Evolutionary conservation across 23 red algal genomes (phyloP), one percentile per base, ranked within the genome.

Genomic region (Cyanidioschyzon merolae): DNA sequence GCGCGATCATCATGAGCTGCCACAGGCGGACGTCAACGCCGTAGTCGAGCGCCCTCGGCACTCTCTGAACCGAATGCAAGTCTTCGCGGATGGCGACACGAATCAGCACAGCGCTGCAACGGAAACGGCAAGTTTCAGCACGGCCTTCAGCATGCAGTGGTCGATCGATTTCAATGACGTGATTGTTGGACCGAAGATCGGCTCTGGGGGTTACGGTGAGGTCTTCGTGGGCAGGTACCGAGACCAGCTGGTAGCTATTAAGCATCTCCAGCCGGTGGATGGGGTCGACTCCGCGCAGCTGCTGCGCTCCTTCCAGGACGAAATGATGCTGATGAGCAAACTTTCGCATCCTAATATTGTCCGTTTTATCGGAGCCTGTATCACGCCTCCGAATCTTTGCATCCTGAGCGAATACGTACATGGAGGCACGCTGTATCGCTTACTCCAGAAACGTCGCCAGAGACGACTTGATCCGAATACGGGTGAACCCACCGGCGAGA

Each of bases 301-400:
- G 40, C 82, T 91, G 68, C 81, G 79, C 36, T 88, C 90, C 31
- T 98, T 98, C 45, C 90, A 86, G 83, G 94, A 89, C 17, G 94
- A 98, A 57, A 98, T 98, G 94, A 89, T 90, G 58, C 86, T 98
- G 2, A 98, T 98, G 94, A 87, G 83, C 41, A 84, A 77, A 58
- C 76, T 98, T 1, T 78, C 78, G 35, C 88, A 98, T 68, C 86
- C 94, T 17, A 98, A 98, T 77, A 86, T 98, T 40, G 94, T 98
- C 0, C 76, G 79, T 50, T 98, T 98, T 68, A 85, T 91, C 38
- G 94, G 94, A 25, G 94, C 94, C 32, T 87, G 83, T 29, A 90
- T 86, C 68, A 80, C 81, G 59, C 83, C 59, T n/a, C 85, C 94
- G 0, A 91, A 98, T 58, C 58, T 98, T 38, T 88, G 87, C 39